phyloP scores from a whole-genome alignment of 352 stramenopile genomes.

The Phytophthora melonis region DNA sequence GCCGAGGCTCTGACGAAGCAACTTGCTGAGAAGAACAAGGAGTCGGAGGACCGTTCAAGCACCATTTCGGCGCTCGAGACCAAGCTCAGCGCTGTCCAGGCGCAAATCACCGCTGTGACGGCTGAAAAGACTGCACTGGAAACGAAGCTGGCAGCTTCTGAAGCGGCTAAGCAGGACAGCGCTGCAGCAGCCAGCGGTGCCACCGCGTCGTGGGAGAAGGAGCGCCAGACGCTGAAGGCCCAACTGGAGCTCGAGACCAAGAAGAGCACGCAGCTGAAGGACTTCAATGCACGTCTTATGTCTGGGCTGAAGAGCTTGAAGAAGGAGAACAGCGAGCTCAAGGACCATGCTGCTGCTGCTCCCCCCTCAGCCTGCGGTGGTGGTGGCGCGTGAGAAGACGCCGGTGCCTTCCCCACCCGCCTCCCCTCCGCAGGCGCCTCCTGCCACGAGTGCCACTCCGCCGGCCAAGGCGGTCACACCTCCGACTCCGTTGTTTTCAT shows the following conservation, averaged over 20 bases:
- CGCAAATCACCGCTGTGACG: constrained; percentile 38
- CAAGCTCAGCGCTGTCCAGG: constrained; percentile 48
- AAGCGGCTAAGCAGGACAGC: constrained; percentile 51
- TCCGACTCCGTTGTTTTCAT: constrained; percentile 30
- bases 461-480: constrained; percentile 26
- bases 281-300: constrained; percentile 78
- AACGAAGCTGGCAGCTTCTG: constrained; percentile 49
- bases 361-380: constrained; percentile 12
- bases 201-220: constrained; percentile 61
- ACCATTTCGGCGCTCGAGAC: constrained; percentile 49
- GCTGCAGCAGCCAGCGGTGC: constrained; percentile 41
- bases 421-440: constrained; percentile 23
- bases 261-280: constrained; percentile 72
- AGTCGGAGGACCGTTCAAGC: constrained; percentile 56
- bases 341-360: constrained; percentile 49
- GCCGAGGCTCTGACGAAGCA: constrained; percentile 71
- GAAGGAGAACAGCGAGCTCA: constrained; percentile 82
- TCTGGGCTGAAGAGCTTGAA: constrained; percentile 73
- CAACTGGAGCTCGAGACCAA: constrained; percentile 75
- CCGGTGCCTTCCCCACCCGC: constrained; percentile 28
- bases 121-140: constrained; percentile 59
- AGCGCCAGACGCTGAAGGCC: constrained; percentile 62
- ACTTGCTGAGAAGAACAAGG: constrained; percentile 75
- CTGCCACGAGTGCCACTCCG: constrained; percentile 24
- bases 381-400: constrained; percentile 27